A percentile compares a stretch with the other conserved stretches of the same genome.
These are phyloP conservation scores for Wickerhamiella spandovensis DNA, from an alignment of 805 yeast genomes.

Conservation along the genomic window DNA sequence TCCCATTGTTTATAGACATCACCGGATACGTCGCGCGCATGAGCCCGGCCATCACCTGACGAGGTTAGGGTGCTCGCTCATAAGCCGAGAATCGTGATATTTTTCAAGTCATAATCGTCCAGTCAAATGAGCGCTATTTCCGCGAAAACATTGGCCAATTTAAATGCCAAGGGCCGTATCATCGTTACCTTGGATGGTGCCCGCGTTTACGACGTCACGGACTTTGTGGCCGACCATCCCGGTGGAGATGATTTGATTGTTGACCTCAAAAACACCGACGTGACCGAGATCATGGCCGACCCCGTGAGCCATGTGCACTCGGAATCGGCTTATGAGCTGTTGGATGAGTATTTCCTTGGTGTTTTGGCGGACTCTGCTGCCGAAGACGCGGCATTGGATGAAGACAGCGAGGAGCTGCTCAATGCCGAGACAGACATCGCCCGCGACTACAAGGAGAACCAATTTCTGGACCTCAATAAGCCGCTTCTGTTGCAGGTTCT, in stretches of 20 bases:
- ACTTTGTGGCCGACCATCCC: constrained; percentile 58
- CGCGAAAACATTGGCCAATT: not conserved
- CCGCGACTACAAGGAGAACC: constrained; percentile 60
- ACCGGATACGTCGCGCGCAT: too few species aligned
- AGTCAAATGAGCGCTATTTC: not conserved
- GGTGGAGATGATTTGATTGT: constrained; percentile 48
- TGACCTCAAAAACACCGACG: constrained; percentile 27
- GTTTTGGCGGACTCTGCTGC: constrained; percentile 29
- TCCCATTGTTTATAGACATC: too few species aligned
- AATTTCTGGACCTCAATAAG: constrained; percentile 71
- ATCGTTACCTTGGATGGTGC: constrained; percentile 68
- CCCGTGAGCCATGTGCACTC: constrained; percentile 62
- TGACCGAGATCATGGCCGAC: constrained; percentile 67
- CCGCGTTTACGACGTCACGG: constrained; percentile 74
- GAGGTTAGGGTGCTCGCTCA: not conserved
- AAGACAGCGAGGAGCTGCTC: constrained; percentile 30
- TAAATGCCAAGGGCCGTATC: constrained; percentile 25
- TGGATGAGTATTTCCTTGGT: constrained; percentile 65
- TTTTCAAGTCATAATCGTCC: not conserved
- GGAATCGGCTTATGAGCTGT: constrained; percentile 72
- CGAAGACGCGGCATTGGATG: constrained; percentile 42
- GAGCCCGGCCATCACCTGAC: not conserved
- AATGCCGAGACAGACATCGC: constrained; percentile 66
- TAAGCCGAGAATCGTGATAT: not conserved
- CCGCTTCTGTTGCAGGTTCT: constrained; percentile 76